Base-by-base conservation (phyloP, 495 filamentous ascomycete genomes). In the Penicillium coffeae region DNA sequence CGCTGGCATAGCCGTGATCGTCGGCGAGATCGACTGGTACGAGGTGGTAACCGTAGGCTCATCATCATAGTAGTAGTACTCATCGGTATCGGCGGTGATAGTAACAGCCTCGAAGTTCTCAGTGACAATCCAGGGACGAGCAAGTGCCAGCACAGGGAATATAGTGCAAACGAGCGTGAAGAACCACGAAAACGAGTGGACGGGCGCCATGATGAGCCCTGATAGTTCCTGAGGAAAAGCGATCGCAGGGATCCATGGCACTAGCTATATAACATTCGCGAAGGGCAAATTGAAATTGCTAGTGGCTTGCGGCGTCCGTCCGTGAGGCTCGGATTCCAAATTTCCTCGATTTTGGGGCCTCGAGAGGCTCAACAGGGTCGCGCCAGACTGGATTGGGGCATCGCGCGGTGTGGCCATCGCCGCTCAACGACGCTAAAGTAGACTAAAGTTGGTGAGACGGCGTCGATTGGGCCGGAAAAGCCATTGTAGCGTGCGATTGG, bases 71-170 rank as follows among this genome's bases (percentile, higher is more conserved):
- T 50, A 47, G 34, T 57, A 50, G 20, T n/a, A n/a, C n/a, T 13
- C 32, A 25, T 44, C 52, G n/a, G n/a, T 33, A 16, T 45, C 21
- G 0, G 37, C 8, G 3, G 56, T 58, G 4, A 27, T 39, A 27
- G 45, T 18, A 2, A 50, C 39, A 21, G 56, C 40, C 44, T 68
- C 50, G 15, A 57, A 68, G 38, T 47, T 22, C 13, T 59, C 59
- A 2, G 66, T 70, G 20, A 63, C 59, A 16, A 68, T 62, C 66
- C 66, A 70, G 7, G 66, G 66, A 1, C 47, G 50, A 2, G 63
- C 61, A 6, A 42, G 18, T 57, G 63, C 54, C 30, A 62, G 47
- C 13, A 59, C 45, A 41, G 14, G 19, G 5, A 55, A 42, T n/a
- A n/a, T n/a, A 15, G 52, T 34, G 21, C 52, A 50, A 61, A 52